Evolutionary conservation across 2,329 filamentous ascomycete genomes (phyloP).

Genomic region (Cordyceps farinosa): DNA sequence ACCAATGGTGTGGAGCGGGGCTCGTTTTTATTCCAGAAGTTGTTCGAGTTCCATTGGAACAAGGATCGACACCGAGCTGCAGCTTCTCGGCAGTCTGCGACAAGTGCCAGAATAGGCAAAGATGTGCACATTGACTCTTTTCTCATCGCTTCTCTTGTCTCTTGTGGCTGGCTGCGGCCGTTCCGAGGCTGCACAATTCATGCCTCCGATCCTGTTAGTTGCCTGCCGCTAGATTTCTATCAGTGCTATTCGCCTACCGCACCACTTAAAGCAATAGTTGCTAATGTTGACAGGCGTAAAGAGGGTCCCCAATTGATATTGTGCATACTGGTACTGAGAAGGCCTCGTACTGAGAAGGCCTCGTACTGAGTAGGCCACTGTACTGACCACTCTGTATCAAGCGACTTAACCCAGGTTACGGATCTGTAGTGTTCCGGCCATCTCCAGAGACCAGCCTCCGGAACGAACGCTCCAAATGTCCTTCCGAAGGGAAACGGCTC

Average conservation of each 20-base stretch:
- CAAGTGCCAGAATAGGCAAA: neutral
- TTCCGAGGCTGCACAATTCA: neutral
- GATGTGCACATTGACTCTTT: neutral
- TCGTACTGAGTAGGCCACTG: neutral
- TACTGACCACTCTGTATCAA: neutral
- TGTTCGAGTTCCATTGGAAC: neutral
- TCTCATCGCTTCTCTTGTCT: neutral
- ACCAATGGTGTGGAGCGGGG: neutral
- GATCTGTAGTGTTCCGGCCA: neutral
- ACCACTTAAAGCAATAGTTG: neutral
- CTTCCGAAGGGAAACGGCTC: neutral
- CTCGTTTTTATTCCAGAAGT: slow-evolving; percentile 11
- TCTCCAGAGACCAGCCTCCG: neutral
- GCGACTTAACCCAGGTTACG: neutral
- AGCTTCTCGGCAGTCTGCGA: slow-evolving; percentile 1
- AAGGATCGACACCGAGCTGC: neutral
- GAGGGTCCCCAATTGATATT: neutral
- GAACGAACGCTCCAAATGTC: neutral
- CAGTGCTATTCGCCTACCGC: neutral
- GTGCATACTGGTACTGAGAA: neutral
- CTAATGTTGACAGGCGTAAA: neutral
- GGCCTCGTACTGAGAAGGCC: no score
- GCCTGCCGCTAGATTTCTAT: neutral
- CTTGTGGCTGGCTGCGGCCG: neutral
- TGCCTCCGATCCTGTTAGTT: neutral